Evolutionary conservation across 371 early-diverging fungal genomes (phyloP).

Genomic region (Lichtheimia ramosa): DNA sequence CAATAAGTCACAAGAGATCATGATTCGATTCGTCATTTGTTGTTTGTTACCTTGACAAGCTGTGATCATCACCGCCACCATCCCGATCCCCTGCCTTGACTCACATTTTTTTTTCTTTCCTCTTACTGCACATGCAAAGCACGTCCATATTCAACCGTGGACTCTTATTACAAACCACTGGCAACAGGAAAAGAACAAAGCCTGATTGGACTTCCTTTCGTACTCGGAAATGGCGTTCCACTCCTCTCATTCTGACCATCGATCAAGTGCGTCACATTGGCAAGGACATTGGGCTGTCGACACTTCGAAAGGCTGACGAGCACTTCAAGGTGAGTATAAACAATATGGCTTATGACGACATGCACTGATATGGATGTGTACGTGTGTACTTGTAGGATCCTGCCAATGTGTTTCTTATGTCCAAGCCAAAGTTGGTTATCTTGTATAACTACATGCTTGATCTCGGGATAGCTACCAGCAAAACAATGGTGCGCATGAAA

Average conservation of each 20-base stretch:
- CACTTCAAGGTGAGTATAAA: not conserved
- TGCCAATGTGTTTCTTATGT: constrained; percentile 10
- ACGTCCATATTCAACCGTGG: constrained; percentile 1
- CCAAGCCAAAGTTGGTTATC: constrained; percentile 1
- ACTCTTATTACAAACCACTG: not conserved
- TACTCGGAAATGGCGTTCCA: constrained; percentile 11
- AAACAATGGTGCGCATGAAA: not conserved
- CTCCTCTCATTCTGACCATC: constrained; percentile 1
- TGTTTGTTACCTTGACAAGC: no score
- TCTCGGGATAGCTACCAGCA: constrained; percentile 20
- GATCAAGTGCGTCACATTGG: constrained; percentile 3
- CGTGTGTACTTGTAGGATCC: constrained; percentile 11
- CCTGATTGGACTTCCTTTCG: not conserved
- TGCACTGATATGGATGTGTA: not conserved
- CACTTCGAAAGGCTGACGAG: not conserved
- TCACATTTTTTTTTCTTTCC: no score
- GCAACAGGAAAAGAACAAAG: not conserved
- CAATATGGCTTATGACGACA: no score
- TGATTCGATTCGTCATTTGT: no score
- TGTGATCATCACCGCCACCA: no score
- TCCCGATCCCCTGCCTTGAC: no score
- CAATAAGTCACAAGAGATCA: no score
- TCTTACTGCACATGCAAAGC: constrained; percentile 1
- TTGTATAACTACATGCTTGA: constrained; percentile 12
- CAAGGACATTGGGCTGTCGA: not conserved